Evolutionary conservation across 495 filamentous ascomycete species (phyloP).

Genomic region (Cercophora sp.): DNA sequence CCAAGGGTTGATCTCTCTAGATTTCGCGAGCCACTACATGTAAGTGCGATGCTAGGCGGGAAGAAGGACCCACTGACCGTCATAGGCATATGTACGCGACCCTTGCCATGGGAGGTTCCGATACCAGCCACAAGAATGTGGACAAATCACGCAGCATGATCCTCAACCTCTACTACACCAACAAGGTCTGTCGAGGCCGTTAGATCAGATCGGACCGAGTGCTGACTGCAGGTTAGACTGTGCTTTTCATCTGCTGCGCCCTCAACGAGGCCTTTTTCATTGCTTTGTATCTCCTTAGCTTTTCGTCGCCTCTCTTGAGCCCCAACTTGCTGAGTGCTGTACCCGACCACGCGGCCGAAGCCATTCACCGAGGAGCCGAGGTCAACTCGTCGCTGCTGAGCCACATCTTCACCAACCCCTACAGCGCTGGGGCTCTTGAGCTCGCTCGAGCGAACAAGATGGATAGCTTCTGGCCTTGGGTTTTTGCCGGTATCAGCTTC

Average conservation of each 20-base stretch:
- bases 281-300: slow-evolving; percentile 93
- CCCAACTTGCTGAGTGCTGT: slow-evolving; percentile 65
- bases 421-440: slow-evolving; percentile 87
- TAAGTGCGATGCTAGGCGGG: too few species aligned
- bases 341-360: slow-evolving; percentile 43
- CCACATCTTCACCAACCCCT: slow-evolving; percentile 75
- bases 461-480: slow-evolving; percentile 79
- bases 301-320: slow-evolving; percentile 81
- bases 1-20: slow-evolving; percentile 85
- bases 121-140: slow-evolving; percentile 89
- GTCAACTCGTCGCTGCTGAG: slow-evolving; percentile 57
- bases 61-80: neutral
- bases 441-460: slow-evolving; percentile 92
- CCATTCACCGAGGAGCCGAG: slow-evolving; percentile 61
- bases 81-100: slow-evolving; percentile 87
- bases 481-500: slow-evolving; percentile 72
- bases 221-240: too few species aligned
- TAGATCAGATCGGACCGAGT: too few species aligned
- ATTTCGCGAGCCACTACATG: slow-evolving; percentile 93
- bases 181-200: slow-evolving; percentile 76
- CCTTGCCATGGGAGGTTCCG: slow-evolving; percentile 70
- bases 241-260: slow-evolving; percentile 86
- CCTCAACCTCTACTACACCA: slow-evolving; percentile 93
- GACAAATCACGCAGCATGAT: slow-evolving; percentile 73
- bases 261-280: slow-evolving; percentile 97